These are phyloP conservation scores for Cinnamomum micranthum DNA, from an alignment of 164 flowering plant species.

Conservation along the genomic window DNA sequence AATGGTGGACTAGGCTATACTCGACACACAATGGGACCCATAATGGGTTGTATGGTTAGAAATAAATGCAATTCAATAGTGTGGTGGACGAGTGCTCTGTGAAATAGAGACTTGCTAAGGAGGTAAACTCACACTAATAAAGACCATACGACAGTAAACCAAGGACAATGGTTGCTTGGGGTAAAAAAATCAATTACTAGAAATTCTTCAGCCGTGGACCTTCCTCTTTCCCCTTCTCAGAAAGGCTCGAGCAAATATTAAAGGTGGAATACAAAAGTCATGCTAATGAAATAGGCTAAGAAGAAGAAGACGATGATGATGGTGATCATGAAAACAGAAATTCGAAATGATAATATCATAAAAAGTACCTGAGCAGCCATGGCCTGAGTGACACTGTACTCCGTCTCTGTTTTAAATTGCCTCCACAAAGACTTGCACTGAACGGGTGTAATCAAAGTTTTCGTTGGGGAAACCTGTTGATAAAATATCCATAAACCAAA, in stretches of 20 bases:
- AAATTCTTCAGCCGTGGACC: background rate
- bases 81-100: no score
- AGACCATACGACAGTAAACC: no score
- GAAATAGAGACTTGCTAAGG: no score
- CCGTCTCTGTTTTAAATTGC: constrained; percentile 84
- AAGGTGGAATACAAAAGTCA: background rate
- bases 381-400: constrained; percentile 83
- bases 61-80: no score
- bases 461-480: constrained; percentile 59
- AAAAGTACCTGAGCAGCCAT: constrained; percentile 72
- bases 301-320: background rate
- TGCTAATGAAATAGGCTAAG: background rate
- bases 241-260: background rate
- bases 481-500: background rate
- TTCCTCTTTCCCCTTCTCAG: background rate
- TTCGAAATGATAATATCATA: background rate
- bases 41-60: no score
- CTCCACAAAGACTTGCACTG: constrained; percentile 92
- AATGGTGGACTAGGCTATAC: no score
- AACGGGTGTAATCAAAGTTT: constrained; percentile 80
- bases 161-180: no score
- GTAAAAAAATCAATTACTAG: background rate
- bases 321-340: background rate
- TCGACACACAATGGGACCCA: no score
- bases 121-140: no score